phyloP scores from a whole-genome alignment of 306 rosid species.

The Rosa persica region DNA sequence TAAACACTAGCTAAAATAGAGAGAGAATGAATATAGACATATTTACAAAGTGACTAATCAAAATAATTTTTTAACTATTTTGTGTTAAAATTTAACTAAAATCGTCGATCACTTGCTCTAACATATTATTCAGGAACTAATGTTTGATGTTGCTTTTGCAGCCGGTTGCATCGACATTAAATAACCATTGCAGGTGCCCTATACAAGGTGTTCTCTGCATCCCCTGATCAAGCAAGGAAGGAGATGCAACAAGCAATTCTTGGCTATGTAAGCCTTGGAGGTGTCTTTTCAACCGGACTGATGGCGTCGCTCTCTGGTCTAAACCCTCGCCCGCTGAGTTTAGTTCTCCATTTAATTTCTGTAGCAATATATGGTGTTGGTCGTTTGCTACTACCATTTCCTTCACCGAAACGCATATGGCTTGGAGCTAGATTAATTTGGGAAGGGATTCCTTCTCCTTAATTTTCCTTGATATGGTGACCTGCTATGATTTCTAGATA shows the following conservation, averaged over 20 bases:
- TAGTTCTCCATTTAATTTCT: constrained; percentile 64
- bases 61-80: too few species aligned
- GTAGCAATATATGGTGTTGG: constrained; percentile 63
- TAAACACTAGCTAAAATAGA: too few species aligned
- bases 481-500: neutral
- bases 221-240: constrained; percentile 42
- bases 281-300: constrained; percentile 43
- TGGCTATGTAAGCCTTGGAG: constrained; percentile 53
- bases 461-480: neutral
- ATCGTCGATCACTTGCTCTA: too few species aligned
- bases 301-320: constrained; percentile 54
- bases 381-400: constrained; percentile 59
- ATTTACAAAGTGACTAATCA: too few species aligned
- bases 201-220: constrained; percentile 40
- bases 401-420: constrained; percentile 55
- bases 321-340: constrained; percentile 49
- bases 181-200: constrained; percentile 57
- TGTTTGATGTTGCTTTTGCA: constrained; percentile 24
- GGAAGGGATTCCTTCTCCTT: constrained; percentile 30
- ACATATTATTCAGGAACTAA: too few species aligned
- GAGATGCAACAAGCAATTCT: constrained; percentile 56
- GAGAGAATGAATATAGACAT: too few species aligned
- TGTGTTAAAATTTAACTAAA: too few species aligned
- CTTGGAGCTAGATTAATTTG: constrained; percentile 51
- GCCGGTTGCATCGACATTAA: constrained; percentile 60